These are phyloP conservation scores for Phalaenopsis equestris DNA, from an alignment of 106 monocot species.

Conservation along the genomic window DNA sequence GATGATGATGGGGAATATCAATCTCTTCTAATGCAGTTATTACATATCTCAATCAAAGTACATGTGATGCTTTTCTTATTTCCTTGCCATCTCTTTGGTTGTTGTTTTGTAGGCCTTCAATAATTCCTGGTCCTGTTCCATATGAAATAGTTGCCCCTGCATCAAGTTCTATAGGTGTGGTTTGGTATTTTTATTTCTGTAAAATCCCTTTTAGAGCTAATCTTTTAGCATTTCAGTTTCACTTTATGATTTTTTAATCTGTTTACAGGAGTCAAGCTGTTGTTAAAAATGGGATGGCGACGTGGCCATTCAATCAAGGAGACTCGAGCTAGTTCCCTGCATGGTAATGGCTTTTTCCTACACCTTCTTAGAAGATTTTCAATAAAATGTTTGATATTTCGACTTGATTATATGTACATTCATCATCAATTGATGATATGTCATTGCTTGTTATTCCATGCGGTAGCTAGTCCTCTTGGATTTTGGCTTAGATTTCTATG, in stretches of 20 bases:
- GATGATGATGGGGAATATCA: neutral
- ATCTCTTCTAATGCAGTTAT: neutral
- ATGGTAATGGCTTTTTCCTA: slow-evolving; percentile 41
- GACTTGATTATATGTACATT: neutral
- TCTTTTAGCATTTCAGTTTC: neutral
- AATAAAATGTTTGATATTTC: neutral
- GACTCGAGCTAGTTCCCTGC: slow-evolving; percentile 48
- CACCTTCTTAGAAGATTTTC: neutral
- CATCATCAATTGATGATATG: neutral
- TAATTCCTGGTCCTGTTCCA: slow-evolving; percentile 93
- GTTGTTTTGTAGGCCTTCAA: slow-evolving; percentile 62
- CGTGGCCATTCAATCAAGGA: slow-evolving; percentile 77
- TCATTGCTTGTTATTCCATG: neutral
- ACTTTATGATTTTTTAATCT: slow-evolving; percentile 4
- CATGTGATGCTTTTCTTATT: neutral
- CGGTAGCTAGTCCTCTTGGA: neutral
- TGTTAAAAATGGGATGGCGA: slow-evolving; percentile 97
- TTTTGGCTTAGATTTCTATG: neutral
- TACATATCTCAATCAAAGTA: neutral
- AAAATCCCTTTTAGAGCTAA: neutral
- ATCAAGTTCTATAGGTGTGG: slow-evolving; percentile 72
- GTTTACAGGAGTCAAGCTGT: slow-evolving; percentile 60
- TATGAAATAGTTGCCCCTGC: slow-evolving; percentile 88
- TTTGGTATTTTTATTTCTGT: neutral
- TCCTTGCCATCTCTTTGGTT: neutral